Evolutionary conservation across 306 rosid genomes (phyloP).

Genomic region (Prunus dulcis): DNA sequence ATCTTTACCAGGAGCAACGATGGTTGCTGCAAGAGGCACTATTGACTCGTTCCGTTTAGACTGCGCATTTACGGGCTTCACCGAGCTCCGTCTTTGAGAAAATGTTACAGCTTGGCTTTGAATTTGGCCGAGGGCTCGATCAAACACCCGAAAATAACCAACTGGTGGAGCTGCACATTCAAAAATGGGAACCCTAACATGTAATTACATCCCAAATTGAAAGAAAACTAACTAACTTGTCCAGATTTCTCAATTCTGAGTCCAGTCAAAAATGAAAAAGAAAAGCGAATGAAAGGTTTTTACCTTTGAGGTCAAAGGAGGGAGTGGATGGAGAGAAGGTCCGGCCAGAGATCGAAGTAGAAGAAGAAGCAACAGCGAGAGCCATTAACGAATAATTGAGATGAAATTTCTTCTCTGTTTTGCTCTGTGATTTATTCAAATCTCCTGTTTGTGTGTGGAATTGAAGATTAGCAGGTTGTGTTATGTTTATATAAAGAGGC

Average conservation of each 20-base stretch:
- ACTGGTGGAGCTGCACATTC: slow-evolving; percentile 50
- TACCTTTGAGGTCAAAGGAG: slow-evolving; percentile 54
- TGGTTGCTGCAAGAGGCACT: slow-evolving; percentile 47
- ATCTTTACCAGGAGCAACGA: slow-evolving; percentile 47
- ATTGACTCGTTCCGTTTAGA: slow-evolving; percentile 45
- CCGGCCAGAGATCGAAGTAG: slow-evolving; percentile 42
- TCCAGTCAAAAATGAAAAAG: not conserved
- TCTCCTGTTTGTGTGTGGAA: not conserved
- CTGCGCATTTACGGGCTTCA: slow-evolving; percentile 47
- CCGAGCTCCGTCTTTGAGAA: slow-evolving; percentile 34
- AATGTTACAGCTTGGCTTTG: slow-evolving; percentile 18
- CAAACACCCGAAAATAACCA: slow-evolving; percentile 36
- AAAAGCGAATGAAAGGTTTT: not conserved
- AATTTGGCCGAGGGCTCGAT: slow-evolving; percentile 22
- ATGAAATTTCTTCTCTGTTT: not conserved
- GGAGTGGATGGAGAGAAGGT: slow-evolving; percentile 30
- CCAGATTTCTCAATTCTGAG: not conserved
- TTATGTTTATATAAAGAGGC: slow-evolving; percentile 13
- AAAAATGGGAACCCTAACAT: not conserved
- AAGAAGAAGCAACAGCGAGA: slow-evolving; percentile 46
- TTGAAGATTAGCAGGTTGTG: not conserved
- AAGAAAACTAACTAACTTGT: not conserved
- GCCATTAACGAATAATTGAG: slow-evolving; percentile 42
- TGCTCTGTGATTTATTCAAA: not conserved
- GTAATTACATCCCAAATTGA: not conserved